These are phyloP conservation scores for Candida mesenterica DNA, from an alignment of 1,139 yeast species.

Conservation along the genomic window DNA sequence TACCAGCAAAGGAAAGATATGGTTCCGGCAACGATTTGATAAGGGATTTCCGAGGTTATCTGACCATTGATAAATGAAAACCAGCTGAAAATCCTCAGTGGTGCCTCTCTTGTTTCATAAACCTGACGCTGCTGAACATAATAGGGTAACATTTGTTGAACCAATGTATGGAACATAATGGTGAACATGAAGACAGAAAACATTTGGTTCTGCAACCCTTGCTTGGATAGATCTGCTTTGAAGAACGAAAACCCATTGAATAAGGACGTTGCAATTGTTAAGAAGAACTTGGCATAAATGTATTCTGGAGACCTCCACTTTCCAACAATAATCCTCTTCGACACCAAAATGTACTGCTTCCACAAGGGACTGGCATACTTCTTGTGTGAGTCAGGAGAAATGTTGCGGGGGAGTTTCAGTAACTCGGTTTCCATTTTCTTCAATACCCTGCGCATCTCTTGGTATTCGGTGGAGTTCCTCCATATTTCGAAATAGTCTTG, in stretches of 20 bases:
- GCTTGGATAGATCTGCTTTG: conserved; percentile 59
- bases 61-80: conserved; percentile 40
- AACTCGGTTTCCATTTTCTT: conserved; percentile 47
- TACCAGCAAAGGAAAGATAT: conserved; percentile 39
- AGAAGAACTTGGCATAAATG: conserved; percentile 62
- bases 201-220: conserved; percentile 60
- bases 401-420: conserved; percentile 28
- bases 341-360: conserved; percentile 52
- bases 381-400: conserved; percentile 29
- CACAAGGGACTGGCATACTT: conserved; percentile 46
- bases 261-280: conserved; percentile 50
- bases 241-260: conserved; percentile 77
- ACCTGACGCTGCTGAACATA: conserved; percentile 71
- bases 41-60: conserved; percentile 37
- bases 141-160: conserved; percentile 73
- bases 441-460: conserved; percentile 41
- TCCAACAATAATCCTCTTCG: conserved; percentile 57
- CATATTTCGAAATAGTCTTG: conserved; percentile 68
- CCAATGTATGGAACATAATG: conserved; percentile 49
- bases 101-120: conserved; percentile 68
- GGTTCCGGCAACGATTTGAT: conserved; percentile 34
- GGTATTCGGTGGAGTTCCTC: conserved; percentile 57
- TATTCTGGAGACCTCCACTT: conserved; percentile 77
- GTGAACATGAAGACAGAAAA: conserved; percentile 57
- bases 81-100: conserved; percentile 57